A percentile compares a stretch with the other conserved stretches of the same genome.
Evolutionary conservation across 176 grass and related monocot species (phyloP).

Genomic region (Dactylis glomerata): DNA sequence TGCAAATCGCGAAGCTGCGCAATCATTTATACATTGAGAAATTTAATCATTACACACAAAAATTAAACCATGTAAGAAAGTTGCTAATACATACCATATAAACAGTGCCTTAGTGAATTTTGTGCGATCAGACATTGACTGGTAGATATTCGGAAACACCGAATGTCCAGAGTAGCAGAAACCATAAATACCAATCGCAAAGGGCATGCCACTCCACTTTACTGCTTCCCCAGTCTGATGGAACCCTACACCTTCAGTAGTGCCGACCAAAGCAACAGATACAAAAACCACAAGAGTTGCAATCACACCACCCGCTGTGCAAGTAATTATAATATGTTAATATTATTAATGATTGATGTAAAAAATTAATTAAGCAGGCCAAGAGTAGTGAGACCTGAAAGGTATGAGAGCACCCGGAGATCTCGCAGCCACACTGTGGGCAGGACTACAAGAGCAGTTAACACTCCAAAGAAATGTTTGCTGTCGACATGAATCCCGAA

Average conservation of each 20-base stretch:
- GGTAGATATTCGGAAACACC: slow-evolving; percentile 96
- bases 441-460: slow-evolving; percentile 75
- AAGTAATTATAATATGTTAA: slow-evolving; percentile 13
- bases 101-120: slow-evolving; percentile 84
- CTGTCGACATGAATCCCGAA: slow-evolving; percentile 65
- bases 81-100: slow-evolving; percentile 54
- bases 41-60: background rate
- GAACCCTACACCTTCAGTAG: slow-evolving; percentile 54
- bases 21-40: slow-evolving; percentile 35
- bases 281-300: slow-evolving; percentile 71
- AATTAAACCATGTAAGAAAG: background rate
- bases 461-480: slow-evolving; percentile 74
- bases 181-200: slow-evolving; percentile 87
- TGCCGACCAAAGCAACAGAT: slow-evolving; percentile 62
- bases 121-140: slow-evolving; percentile 84
- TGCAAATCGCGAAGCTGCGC: slow-evolving; percentile 78
- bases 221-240: slow-evolving; percentile 63
- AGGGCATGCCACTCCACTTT: slow-evolving; percentile 73
- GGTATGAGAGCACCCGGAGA: slow-evolving; percentile 84
- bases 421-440: slow-evolving; percentile 85
- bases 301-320: slow-evolving; percentile 68
- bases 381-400: slow-evolving; percentile 57
- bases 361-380: background rate
- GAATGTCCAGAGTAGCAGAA: slow-evolving; percentile 89
- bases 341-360: background rate